Evolutionary conservation across 2,329 filamentous ascomycete species (phyloP), one percentile per base, ranked within the genome.

Genomic region (Coleophoma eucalyptorum): DNA sequence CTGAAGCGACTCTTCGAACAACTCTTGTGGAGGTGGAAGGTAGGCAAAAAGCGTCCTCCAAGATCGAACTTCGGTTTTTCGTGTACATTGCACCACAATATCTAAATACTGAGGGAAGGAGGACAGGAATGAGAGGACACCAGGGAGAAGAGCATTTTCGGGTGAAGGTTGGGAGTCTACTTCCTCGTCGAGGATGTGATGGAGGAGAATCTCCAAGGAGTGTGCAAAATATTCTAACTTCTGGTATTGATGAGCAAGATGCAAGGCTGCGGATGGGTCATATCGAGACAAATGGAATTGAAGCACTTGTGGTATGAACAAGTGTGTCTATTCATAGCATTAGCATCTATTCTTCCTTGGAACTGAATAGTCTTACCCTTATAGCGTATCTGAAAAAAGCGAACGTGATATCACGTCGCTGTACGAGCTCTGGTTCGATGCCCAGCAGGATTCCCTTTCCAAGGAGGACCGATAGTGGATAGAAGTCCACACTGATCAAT

Each of bases 11-110:
- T 96, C 90, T 67, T 99, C 93, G 61, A 99, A 99, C 0, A 99
- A 79, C 59, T 94, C 89, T 62, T 91, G 87, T 4, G 93, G 90
- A 1, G 93, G 90, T 1, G 94, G 94, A 1, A 99, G 77, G 62
- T 97, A 91, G 4, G 86, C 84, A 67, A 99, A 99, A 1, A 99
- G 77, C 1, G 94, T 97, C 53, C 88, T 85, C 94, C 94, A 99
- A 50, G 90, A 96, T 37, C 93, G 84, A 7, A 96, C 84, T 65
- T 99, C 94, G 0, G 94, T 99, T 70, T 99, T 99, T 49, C 94
- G 87, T 1, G 94, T 97, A 70, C 94, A 99, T 70, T 96, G 94
- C 18, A 99, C 87, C 20, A 99, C 86, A 51, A 97, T 94, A 62
- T 97, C 93, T 15, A 97, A 83, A 64, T 97, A 99, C 51, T 90